Percentiles rank a stretch among this genome's conserved stretches.
phyloP scores from a whole-genome alignment of 2,329 filamentous ascomycete species.

The Colletotrichum coccodes region DNA sequence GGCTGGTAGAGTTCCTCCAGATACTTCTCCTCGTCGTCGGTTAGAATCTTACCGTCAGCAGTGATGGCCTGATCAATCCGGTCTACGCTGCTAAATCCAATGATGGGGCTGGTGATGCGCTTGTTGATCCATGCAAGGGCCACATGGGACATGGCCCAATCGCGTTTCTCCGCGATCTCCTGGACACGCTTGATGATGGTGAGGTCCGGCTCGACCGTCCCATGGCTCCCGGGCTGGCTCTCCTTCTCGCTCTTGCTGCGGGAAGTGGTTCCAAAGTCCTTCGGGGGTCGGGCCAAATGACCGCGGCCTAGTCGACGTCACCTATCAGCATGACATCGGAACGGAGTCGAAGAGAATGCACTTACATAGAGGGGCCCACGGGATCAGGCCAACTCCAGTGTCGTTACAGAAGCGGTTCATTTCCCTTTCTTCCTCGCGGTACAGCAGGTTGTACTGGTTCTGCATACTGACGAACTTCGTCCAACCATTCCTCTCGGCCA shows the following conservation, averaged over 20 bases:
- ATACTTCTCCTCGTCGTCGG: slow-evolving; percentile 67
- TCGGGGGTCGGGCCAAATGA: slow-evolving; percentile 41
- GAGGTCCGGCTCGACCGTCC: slow-evolving; percentile 45
- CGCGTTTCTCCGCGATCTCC: slow-evolving; percentile 67
- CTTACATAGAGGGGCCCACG: slow-evolving; percentile 36
- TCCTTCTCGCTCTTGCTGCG: slow-evolving; percentile 46
- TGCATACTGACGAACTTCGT: slow-evolving; percentile 69
- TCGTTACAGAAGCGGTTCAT: slow-evolving; percentile 54
- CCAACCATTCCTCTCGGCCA: slow-evolving; percentile 63
- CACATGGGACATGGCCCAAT: slow-evolving; percentile 71
- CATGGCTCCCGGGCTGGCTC: slow-evolving; percentile 39
- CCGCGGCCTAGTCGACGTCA: slow-evolving; percentile 35
- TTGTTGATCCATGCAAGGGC: slow-evolving; percentile 71
- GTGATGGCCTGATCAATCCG: slow-evolving; percentile 71
- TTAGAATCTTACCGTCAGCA: slow-evolving; percentile 57
- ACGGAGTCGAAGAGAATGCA: too few relatives aligned
- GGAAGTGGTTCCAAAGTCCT: slow-evolving; percentile 33
- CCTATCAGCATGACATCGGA: background rate
- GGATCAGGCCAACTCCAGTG: slow-evolving; percentile 54
- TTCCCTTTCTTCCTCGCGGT: slow-evolving; percentile 66
- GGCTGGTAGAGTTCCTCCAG: slow-evolving; percentile 71
- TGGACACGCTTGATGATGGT: slow-evolving; percentile 50
- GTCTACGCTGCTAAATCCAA: slow-evolving; percentile 67
- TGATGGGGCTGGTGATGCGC: slow-evolving; percentile 65
- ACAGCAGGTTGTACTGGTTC: slow-evolving; percentile 63